phyloP scores from a whole-genome alignment of 2,329 filamentous ascomycete species.

The Xylaria sp. region DNA sequence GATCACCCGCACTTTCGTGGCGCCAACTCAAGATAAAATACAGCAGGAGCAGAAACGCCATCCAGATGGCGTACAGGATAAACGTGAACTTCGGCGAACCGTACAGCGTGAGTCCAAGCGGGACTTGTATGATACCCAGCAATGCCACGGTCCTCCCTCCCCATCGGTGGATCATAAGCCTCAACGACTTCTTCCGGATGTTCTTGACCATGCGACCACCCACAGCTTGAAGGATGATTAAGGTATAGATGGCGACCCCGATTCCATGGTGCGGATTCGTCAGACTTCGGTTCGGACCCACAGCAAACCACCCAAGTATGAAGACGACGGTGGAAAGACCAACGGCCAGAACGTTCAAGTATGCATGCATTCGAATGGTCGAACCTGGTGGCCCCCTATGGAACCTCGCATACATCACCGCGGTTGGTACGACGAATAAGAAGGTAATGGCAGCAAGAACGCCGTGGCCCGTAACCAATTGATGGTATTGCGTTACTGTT shows the following conservation, averaged over 20 bases:
- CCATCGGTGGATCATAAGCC: constrained; percentile 82
- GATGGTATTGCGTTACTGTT: constrained; percentile 69
- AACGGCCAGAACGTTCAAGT: constrained; percentile 71
- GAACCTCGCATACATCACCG: constrained; percentile 76
- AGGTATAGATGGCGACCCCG: constrained; percentile 74
- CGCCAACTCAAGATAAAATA: constrained; percentile 83
- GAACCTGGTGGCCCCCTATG: constrained; percentile 63
- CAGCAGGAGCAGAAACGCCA: constrained; percentile 68
- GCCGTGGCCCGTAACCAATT: constrained; percentile 70
- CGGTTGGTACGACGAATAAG: constrained; percentile 70
- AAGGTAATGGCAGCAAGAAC: constrained; percentile 74
- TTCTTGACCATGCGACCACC: constrained; percentile 66
- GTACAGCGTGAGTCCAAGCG: constrained; percentile 87
- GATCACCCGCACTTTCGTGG: constrained; percentile 54
- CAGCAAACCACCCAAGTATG: constrained; percentile 75
- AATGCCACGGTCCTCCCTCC: constrained; percentile 76
- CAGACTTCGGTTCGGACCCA: constrained; percentile 70
- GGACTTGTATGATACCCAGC: constrained; percentile 83
- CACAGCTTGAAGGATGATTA: constrained; percentile 71
- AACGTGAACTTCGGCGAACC: constrained; percentile 86
- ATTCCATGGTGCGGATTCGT: constrained; percentile 87
- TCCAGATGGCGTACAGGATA: constrained; percentile 81
- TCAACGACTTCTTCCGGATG: constrained; percentile 52
- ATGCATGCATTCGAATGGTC: constrained; percentile 72
- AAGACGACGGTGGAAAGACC: constrained; percentile 72